A percentile compares a stretch with the other conserved stretches of the same genome.
phyloP scores from a whole-genome alignment of 2,329 filamentous ascomycete species.

The Colletotrichum destructivum region DNA sequence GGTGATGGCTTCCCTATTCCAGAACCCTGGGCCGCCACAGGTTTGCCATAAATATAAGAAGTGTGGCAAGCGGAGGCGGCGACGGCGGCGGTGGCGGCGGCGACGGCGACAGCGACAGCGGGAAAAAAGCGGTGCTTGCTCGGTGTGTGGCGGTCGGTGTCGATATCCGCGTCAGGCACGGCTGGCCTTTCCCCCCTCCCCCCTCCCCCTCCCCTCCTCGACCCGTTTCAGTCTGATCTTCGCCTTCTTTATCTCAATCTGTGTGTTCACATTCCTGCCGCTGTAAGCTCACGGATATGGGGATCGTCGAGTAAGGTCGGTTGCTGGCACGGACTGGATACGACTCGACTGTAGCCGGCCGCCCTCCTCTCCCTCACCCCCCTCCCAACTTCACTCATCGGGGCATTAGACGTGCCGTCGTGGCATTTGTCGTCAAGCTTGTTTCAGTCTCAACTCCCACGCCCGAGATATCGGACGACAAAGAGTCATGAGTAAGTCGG shows the following conservation, averaged over 20 bases:
- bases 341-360: slow-evolving; percentile 34
- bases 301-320: slow-evolving; percentile 39
- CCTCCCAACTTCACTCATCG: not conserved
- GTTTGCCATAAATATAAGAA: not conserved
- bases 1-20: slow-evolving; percentile 12
- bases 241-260: not conserved
- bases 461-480: slow-evolving; percentile 14
- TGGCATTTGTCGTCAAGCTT: slow-evolving; percentile 19
- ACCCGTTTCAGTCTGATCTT: slow-evolving; percentile 38
- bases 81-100: slow-evolving; percentile 2
- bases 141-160: slow-evolving; percentile 35
- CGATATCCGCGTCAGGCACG: slow-evolving; percentile 9
- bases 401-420: slow-evolving; percentile 25
- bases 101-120: not conserved
- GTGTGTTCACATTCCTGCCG: not conserved
- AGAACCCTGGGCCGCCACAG: not conserved
- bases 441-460: slow-evolving; percentile 22
- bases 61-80: slow-evolving; percentile 9
- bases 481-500: not conserved
- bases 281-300: too few species aligned
- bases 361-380: not conserved
- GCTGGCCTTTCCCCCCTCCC: not conserved
- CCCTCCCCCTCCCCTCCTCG: too few species aligned
- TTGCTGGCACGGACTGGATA: slow-evolving; percentile 33
- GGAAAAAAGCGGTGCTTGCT: not conserved